Base-by-base conservation (phyloP, 305 asterid species). In the Fraxinus paxiana region DNA sequence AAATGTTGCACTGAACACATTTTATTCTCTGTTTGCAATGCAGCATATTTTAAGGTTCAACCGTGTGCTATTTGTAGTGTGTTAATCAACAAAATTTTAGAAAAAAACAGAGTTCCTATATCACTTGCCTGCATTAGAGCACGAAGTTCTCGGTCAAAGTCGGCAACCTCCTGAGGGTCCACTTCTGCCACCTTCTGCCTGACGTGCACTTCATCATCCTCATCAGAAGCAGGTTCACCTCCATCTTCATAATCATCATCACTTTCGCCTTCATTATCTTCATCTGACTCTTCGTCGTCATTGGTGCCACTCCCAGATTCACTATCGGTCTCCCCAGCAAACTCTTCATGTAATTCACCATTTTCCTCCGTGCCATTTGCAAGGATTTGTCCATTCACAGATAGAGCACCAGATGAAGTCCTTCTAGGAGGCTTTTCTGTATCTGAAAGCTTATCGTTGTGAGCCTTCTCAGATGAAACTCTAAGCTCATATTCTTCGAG, bases 51-150 rank as follows among this genome's bases (percentile, higher is more conserved):
- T n/a, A 31, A 15, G 75, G 24, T 15, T 69, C 22, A 6, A 30
- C 43, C 46, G 6, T 28, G 22, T 28, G 9, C 1, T 26, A 67
- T 30, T 67, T 10, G 20, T 67, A 70, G 4, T 6, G 75, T 31
- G 43, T 30, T 31, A 33, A n/a, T 33, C 38, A 34, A 70, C 4
- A 41, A 35, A 26, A 26, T 7, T 35, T 35, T 28, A 9, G 20
- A 78, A 79, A 65, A 75, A 71, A 67, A 24, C 77, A 15, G 34
- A 31, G n/a, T 51, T 77, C 15, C 18, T 35, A 22, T 63, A 69
- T 56, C 46, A 70, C 90, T 83, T 90, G 82, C 99, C 98, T 96
- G 99, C 98, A 96, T 90, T 81, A 96, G 87, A 84, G 99, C 96
- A 78, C 98, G 92, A 59, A 94, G 87, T 87, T 93, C 98, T 51